Evolutionary conservation across 306 rosid genomes (phyloP).

Genomic region (Phaseolus lunatus): DNA sequence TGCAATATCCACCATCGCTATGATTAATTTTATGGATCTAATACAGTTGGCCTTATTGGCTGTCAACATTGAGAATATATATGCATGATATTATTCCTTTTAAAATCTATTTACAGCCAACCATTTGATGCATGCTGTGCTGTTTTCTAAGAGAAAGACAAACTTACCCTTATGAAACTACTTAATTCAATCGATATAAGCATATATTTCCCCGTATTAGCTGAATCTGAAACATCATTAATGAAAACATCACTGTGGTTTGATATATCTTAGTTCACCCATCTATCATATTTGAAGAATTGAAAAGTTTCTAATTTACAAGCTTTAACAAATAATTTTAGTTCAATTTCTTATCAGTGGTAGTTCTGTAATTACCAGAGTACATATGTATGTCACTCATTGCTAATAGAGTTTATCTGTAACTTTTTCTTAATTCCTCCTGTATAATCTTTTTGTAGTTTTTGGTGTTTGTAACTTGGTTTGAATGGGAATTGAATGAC

Average conservation of each 20-base stretch:
- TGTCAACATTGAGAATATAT: constrained; percentile 6
- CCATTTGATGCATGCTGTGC: constrained; percentile 17
- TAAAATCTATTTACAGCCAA: constrained; percentile 9
- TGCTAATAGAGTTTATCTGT: background rate
- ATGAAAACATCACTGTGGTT: background rate
- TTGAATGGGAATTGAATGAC: background rate
- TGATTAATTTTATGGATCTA: constrained; percentile 18
- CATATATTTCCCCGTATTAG: constrained; percentile 11
- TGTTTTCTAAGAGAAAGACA: constrained; percentile 20
- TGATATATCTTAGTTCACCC: background rate
- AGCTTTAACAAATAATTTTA: constrained; percentile 23
- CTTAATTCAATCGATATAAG: constrained; percentile 11
- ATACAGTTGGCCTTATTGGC: background rate
- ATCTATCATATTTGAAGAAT: background rate
- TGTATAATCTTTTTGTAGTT: background rate
- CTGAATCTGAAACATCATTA: constrained; percentile 15
- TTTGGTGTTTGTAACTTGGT: constrained; percentile 18
- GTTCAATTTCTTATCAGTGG: background rate
- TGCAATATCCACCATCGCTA: constrained; percentile 27
- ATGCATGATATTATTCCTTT: constrained; percentile 36
- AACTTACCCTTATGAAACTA: constrained; percentile 1
- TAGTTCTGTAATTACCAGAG: background rate
- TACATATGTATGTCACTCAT: background rate
- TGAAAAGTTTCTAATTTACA: constrained; percentile 28
- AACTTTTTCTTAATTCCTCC: constrained; percentile 15